Percentiles rank a stretch among this genome's conserved stretches.
Conservation (phyloP, 2,329 filamentous ascomycete species). For the Rasamsonia emersonii region DNA sequence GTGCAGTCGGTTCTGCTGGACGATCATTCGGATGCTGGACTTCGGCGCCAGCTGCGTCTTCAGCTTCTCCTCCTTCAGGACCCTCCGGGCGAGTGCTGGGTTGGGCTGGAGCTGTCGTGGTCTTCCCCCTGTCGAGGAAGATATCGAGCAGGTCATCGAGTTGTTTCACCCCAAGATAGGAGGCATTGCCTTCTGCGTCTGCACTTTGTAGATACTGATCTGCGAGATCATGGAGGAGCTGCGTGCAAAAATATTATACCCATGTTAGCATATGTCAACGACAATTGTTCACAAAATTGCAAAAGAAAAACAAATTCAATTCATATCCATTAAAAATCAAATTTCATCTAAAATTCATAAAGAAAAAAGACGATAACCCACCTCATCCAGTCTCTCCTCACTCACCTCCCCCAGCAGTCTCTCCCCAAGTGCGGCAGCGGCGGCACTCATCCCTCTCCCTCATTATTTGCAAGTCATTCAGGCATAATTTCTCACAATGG, state of each 20-base stretch:
- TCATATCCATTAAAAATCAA: too few species aligned
- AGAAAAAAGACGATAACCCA: constrained; percentile 18
- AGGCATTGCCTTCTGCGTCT: constrained; percentile 7
- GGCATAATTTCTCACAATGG: background rate
- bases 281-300: too few species aligned
- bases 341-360: too few species aligned
- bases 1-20: background rate
- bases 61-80: constrained; percentile 5
- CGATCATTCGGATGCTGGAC: constrained; percentile 1
- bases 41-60: constrained; percentile 2
- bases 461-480: background rate
- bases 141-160: constrained; percentile 38
- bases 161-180: constrained; percentile 34
- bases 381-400: constrained; percentile 43
- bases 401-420: constrained; percentile 45
- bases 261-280: too few species aligned
- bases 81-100: too few species aligned
- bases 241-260: too few species aligned
- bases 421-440: constrained; percentile 38
- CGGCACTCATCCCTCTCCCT: constrained; percentile 3
- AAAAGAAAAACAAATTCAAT: too few species aligned
- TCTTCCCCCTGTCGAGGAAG: constrained; percentile 21
- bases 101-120: too few species aligned
- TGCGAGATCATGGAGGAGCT: constrained; percentile 24
- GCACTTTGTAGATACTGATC: constrained; percentile 16